phyloP scores from a whole-genome alignment of 352 stramenopile genomes.

The Thalassiosira exigua region DNA sequence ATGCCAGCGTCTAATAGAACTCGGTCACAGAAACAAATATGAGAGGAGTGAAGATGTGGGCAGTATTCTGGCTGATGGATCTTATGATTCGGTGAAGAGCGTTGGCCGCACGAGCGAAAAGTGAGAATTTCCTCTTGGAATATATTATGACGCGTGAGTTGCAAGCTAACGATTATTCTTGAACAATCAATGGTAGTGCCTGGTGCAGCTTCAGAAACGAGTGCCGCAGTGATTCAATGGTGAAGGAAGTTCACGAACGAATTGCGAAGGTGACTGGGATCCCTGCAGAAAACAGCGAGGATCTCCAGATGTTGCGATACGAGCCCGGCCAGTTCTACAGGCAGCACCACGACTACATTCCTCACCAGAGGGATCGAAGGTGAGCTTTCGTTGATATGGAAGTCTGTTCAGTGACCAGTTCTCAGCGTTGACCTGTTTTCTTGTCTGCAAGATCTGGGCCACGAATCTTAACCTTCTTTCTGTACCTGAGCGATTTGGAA shows the following conservation, averaged over 20 bases:
- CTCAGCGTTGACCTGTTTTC: too few species aligned
- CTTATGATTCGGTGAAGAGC: constrained; percentile 49
- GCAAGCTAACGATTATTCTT: constrained; percentile 64
- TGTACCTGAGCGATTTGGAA: constrained; percentile 87
- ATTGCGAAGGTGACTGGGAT: constrained; percentile 63
- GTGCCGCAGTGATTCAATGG: constrained; percentile 57
- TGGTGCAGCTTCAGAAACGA: constrained; percentile 78
- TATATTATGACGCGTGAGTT: constrained; percentile 87
- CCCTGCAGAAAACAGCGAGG: constrained; percentile 59
- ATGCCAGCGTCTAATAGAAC: constrained; percentile 65
- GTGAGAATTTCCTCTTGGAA: constrained; percentile 70
- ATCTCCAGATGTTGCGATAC: constrained; percentile 80
- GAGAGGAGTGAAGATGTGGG: constrained; percentile 79
- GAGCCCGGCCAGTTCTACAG: constrained; percentile 79
- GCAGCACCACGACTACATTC: constrained; percentile 75
- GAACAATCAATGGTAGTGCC: constrained; percentile 77
- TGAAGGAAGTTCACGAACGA: constrained; percentile 51
- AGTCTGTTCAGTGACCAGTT: too few species aligned
- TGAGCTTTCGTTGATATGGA: too few species aligned
- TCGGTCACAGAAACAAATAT: constrained; percentile 63
- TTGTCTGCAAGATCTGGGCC: too few species aligned
- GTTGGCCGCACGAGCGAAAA: constrained; percentile 41
- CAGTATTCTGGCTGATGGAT: constrained; percentile 69
- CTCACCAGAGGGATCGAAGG: too few species aligned
- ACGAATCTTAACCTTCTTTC: constrained; percentile 80